These are phyloP conservation scores for Eutrema heterophyllum DNA, from an alignment of 345 rosid species.

Conservation along the genomic window DNA sequence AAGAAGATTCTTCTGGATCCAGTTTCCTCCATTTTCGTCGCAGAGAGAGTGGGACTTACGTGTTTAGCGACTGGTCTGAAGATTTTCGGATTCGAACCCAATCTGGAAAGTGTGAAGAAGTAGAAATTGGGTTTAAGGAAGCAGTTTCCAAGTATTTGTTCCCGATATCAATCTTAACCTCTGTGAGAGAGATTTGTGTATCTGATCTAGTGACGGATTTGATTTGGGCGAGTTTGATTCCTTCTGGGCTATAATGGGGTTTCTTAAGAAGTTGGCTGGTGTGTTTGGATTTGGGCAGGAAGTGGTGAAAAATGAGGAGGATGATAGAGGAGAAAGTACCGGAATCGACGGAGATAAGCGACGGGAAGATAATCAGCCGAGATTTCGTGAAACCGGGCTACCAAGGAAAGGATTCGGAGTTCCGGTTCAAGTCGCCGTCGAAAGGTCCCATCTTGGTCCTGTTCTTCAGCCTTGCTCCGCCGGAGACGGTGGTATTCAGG, in stretches of 20 bases:
- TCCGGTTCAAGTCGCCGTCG: slow-evolving; percentile 76
- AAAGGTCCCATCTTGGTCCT: slow-evolving; percentile 61
- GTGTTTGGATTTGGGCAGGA: slow-evolving; percentile 58
- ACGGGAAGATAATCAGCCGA: slow-evolving; percentile 16
- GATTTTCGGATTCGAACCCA: neutral
- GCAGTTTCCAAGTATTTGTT: neutral
- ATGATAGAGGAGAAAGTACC: slow-evolving; percentile 7
- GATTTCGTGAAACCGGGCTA: slow-evolving; percentile 53
- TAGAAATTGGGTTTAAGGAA: neutral
- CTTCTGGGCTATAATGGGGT: slow-evolving; percentile 47
- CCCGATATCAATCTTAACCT: neutral
- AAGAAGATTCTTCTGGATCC: neutral
- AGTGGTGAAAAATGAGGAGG: slow-evolving; percentile 34
- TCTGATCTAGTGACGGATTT: neutral
- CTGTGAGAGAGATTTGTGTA: neutral
- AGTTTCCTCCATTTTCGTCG: neutral
- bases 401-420: slow-evolving; percentile 82
- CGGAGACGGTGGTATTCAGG: slow-evolving; percentile 95
- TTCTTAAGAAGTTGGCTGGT: slow-evolving; percentile 78
- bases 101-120: neutral
- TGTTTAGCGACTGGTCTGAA: neutral
- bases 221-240: neutral
- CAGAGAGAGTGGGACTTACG: neutral
- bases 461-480: slow-evolving; percentile 57
- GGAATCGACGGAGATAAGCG: slow-evolving; percentile 14